Percentiles rank a stretch among this genome's conserved stretches.
Evolutionary conservation across 2,329 filamentous ascomycete species (phyloP).

Genomic region (Aspergillus carbonarius): DNA sequence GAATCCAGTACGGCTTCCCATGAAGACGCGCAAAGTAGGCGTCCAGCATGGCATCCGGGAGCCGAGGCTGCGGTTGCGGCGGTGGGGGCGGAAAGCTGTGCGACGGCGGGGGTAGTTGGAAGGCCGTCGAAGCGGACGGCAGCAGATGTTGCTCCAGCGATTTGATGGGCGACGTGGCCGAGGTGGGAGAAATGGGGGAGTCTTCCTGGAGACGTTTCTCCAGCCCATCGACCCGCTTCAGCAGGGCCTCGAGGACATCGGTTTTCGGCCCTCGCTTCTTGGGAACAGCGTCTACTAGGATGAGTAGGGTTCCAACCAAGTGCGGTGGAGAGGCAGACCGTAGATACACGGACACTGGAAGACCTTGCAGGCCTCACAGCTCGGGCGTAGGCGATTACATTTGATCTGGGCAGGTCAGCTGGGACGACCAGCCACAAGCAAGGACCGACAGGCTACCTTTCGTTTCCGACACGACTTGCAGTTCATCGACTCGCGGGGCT

Average conservation of each 20-base stretch:
- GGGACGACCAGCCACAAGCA: neutral
- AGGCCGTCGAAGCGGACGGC: slow-evolving; percentile 6
- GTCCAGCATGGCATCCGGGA: slow-evolving; percentile 66
- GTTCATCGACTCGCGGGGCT: slow-evolving; percentile 89
- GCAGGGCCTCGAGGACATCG: slow-evolving; percentile 77
- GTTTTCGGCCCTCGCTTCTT: slow-evolving; percentile 91
- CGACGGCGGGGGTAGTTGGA: neutral
- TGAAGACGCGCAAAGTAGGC: slow-evolving; percentile 79
- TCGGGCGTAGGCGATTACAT: slow-evolving; percentile 80
- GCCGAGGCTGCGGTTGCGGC: slow-evolving; percentile 45
- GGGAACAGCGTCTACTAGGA: slow-evolving; percentile 67
- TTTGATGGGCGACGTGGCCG: slow-evolving; percentile 46
- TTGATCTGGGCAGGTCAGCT: slow-evolving; percentile 65
- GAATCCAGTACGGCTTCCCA: slow-evolving; percentile 76
- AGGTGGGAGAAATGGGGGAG: slow-evolving; percentile 42
- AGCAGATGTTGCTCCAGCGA: slow-evolving; percentile 13
- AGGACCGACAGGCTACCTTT: slow-evolving; percentile 62
- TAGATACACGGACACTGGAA: slow-evolving; percentile 88
- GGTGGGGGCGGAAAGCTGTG: slow-evolving; percentile 34
- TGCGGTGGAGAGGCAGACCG: slow-evolving; percentile 55
- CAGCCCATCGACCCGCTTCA: slow-evolving; percentile 82
- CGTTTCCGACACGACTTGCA: slow-evolving; percentile 92
- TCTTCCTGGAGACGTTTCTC: slow-evolving; percentile 76
- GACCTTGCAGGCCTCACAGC: slow-evolving; percentile 84
- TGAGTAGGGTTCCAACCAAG: neutral